A percentile compares a stretch with the other conserved stretches of the same genome.
These are phyloP conservation scores for Lentinus brumalis DNA, from an alignment of 768 basidiomycete genomes.

Conservation along the genomic window DNA sequence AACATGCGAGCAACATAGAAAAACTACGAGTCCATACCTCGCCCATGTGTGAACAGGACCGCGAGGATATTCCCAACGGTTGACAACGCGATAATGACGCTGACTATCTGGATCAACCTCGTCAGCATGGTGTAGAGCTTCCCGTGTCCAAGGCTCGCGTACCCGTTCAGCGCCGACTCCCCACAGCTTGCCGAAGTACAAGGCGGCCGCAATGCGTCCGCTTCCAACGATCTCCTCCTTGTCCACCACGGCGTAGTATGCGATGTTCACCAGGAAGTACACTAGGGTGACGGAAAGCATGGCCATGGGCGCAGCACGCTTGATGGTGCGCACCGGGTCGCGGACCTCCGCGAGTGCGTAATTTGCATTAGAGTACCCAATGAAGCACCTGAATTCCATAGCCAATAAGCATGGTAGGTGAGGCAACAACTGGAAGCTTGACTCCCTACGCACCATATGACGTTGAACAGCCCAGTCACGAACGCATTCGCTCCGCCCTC, in stretches of 20 bases:
- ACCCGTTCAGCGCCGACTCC: constrained; percentile 64
- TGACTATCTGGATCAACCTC: constrained; percentile 47
- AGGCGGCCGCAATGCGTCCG: constrained; percentile 66
- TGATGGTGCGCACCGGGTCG: constrained; percentile 71
- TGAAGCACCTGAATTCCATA: constrained; percentile 55
- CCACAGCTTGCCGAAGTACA: constrained; percentile 77
- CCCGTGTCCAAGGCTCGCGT: constrained; percentile 5
- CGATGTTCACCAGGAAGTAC: constrained; percentile 68
- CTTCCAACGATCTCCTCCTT: constrained; percentile 69
- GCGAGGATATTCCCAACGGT: constrained; percentile 66
- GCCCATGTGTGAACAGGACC: constrained; percentile 64
- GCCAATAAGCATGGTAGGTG: background rate
- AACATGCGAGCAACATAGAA: too few relatives aligned
- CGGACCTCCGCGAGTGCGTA: constrained; percentile 72
- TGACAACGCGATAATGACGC: constrained; percentile 63
- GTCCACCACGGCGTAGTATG: constrained; percentile 75
- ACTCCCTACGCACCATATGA: constrained; percentile 57
- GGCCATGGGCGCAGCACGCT: constrained; percentile 67
- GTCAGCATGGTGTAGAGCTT: background rate
- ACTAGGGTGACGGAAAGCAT: constrained; percentile 58
- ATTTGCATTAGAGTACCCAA: constrained; percentile 75
- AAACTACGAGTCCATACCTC: constrained; percentile 43
- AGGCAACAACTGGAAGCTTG: background rate
- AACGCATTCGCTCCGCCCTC: constrained; percentile 57
- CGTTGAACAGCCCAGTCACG: constrained; percentile 64